phyloP scores from a whole-genome alignment of 2,329 filamentous ascomycete genomes.

The Penicillium sp. region DNA sequence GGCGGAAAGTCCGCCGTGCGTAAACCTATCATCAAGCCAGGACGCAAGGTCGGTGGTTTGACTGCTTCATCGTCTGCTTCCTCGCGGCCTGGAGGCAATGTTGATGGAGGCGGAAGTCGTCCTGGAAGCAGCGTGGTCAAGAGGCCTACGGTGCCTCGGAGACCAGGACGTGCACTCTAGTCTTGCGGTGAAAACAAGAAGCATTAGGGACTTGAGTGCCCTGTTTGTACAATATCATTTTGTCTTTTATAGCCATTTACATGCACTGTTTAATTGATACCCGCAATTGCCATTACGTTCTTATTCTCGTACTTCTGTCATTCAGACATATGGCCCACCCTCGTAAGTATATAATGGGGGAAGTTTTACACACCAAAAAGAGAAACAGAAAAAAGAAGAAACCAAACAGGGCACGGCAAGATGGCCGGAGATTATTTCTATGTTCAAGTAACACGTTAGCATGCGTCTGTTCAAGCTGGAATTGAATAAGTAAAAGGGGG shows the following conservation, averaged over 20 bases:
- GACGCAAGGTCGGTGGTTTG: conserved; percentile 30
- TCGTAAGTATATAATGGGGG: too few relatives aligned
- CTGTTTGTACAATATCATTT: not conserved
- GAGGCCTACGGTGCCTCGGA: conserved; percentile 35
- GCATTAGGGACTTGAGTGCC: not conserved
- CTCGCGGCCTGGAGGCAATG: conserved; percentile 19
- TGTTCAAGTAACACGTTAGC: too few relatives aligned
- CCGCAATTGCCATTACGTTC: not conserved
- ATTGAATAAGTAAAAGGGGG: too few relatives aligned
- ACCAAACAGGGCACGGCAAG: too few relatives aligned
- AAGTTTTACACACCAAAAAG: too few relatives aligned
- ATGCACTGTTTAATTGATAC: conserved; percentile 12
- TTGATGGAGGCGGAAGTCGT: conserved; percentile 9
- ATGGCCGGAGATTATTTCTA: too few relatives aligned
- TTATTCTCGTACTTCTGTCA: not conserved
- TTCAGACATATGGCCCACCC: too few relatives aligned
- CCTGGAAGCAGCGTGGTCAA: conserved; percentile 40
- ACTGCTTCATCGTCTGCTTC: conserved; percentile 28
- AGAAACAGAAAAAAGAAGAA: too few relatives aligned
- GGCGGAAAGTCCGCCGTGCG: conserved; percentile 34
- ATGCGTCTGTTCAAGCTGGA: too few relatives aligned
- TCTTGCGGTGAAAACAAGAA: not conserved
- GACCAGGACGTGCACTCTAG: conserved; percentile 37
- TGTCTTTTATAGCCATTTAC: not conserved
- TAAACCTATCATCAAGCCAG: conserved; percentile 29